Percentiles rank a stretch among this genome's conserved stretches.
These are phyloP conservation scores for Phytophthora constricta DNA, from an alignment of 352 stramenopile genomes.

Conservation along the genomic window DNA sequence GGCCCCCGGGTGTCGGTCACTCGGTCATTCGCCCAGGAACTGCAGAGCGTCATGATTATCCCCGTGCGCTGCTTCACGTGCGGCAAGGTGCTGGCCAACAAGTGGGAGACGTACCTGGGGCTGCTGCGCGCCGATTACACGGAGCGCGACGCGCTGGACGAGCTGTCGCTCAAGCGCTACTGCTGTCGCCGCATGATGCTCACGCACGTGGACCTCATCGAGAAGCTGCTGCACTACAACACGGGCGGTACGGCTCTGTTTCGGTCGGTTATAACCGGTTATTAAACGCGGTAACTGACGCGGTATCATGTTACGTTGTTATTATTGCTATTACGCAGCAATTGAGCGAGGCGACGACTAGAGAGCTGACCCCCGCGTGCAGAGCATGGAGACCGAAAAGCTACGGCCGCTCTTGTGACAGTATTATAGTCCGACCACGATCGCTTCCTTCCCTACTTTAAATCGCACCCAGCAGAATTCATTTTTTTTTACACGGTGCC, in stretches of 20 bases:
- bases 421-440: conserved; percentile 40
- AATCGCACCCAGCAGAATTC: conserved; percentile 32
- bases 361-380: not conserved
- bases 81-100: conserved; percentile 99
- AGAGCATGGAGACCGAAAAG: conserved; percentile 35
- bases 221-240: conserved; percentile 99
- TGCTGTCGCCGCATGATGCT: conserved; percentile 99
- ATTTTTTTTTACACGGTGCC: conserved; percentile 13
- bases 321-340: conserved; percentile 43
- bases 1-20: conserved; percentile 2
- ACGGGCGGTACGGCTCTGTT: conserved; percentile 76
- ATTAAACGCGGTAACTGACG: not conserved
- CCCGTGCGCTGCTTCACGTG: conserved; percentile 99
- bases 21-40: conserved; percentile 28
- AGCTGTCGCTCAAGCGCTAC: conserved; percentile 98
- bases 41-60: conserved; percentile 94
- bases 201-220: conserved; percentile 99
- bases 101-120: conserved; percentile 99
- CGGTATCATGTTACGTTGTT: conserved; percentile 5
- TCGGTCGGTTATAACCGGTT: conserved; percentile 1
- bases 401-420: conserved; percentile 39
- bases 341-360: conserved; percentile 86
- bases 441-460: conserved; percentile 47
- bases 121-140: conserved; percentile 97
- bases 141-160: conserved; percentile 97